Percentiles rank a stretch among this genome's conserved stretches.
These are phyloP conservation scores for Mollisiaceae sp. DNA, from an alignment of 2,329 filamentous ascomycete species.

Conservation along the genomic window DNA sequence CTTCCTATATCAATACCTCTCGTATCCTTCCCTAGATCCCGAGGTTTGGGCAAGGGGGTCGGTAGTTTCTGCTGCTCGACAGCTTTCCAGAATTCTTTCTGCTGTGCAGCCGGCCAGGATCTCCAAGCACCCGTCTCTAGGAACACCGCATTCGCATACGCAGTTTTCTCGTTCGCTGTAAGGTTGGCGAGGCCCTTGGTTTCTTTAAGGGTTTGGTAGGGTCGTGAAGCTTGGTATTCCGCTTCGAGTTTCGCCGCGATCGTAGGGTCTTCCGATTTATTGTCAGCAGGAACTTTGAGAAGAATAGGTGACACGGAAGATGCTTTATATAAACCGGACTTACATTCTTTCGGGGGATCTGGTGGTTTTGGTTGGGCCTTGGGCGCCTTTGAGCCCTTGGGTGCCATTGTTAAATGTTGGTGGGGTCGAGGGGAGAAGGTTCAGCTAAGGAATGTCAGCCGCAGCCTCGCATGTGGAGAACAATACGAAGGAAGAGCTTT, in stretches of 20 bases:
- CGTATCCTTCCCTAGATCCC: constrained; percentile 33
- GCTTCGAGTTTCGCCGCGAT: constrained; percentile 37
- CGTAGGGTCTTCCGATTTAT: constrained; percentile 31
- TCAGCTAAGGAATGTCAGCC: constrained; percentile 30
- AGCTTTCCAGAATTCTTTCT: constrained; percentile 39
- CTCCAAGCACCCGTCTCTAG: constrained; percentile 37
- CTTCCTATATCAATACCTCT: constrained; percentile 33
- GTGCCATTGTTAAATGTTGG: constrained; percentile 34
- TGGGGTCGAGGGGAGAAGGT: constrained; percentile 26
- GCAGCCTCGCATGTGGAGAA: constrained; percentile 30
- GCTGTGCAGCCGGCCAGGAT: constrained; percentile 31
- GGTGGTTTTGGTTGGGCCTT: constrained; percentile 32
- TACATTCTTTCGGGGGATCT: constrained; percentile 35
- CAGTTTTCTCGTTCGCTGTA: constrained; percentile 33
- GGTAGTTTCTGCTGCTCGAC: constrained; percentile 37
- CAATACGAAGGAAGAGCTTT: constrained; percentile 29
- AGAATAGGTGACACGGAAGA: neutral
- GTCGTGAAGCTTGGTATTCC: constrained; percentile 36
- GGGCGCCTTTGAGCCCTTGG: constrained; percentile 34
- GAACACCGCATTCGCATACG: constrained; percentile 34
- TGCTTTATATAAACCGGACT: constrained; percentile 12
- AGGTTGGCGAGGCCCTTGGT: constrained; percentile 33
- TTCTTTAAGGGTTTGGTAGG: constrained; percentile 32
- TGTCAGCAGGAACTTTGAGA: constrained; percentile 17
- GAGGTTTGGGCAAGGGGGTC: constrained; percentile 34